Percentiles rank a stretch among this genome's conserved stretches.
Evolutionary conservation across 2,329 filamentous ascomycete genomes (phyloP).

Genomic region (Pseudocercospora vitis): DNA sequence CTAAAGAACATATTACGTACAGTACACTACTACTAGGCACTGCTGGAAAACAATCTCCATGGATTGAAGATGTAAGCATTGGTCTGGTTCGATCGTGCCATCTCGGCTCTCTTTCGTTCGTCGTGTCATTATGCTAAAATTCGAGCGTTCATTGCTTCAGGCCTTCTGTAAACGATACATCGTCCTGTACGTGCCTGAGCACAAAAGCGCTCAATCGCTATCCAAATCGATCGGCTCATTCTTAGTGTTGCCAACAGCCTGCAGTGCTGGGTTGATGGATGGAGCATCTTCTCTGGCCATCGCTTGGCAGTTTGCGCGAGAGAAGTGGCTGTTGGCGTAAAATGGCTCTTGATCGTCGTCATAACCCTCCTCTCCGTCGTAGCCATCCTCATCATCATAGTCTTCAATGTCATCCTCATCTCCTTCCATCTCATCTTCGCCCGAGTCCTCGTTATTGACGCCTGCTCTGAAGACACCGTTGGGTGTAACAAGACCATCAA

Average conservation of each 20-base stretch:
- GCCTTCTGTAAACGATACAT: no score
- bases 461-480: constrained; percentile 17
- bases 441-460: constrained; percentile 8
- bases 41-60: no score
- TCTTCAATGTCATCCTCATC: constrained; percentile 17
- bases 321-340: constrained; percentile 16
- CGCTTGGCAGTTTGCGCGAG: constrained; percentile 10
- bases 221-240: constrained; percentile 18
- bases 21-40: no score
- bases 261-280: constrained; percentile 20
- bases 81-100: no score
- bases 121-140: no score
- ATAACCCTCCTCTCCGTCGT: constrained; percentile 15
- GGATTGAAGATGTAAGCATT: no score
- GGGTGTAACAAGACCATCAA: constrained; percentile 22
- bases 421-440: constrained; percentile 5
- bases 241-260: constrained; percentile 22
- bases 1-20: no score
- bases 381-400: constrained; percentile 13
- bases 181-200: neutral
- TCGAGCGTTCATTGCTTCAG: no score
- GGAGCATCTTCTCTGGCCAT: constrained; percentile 12
- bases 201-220: constrained; percentile 1
- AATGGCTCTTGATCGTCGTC: constrained; percentile 11
- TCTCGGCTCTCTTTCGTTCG: no score